These are phyloP conservation scores for Mallotus japonicus DNA, from an alignment of 441 rosid genomes.

Conservation along the genomic window DNA sequence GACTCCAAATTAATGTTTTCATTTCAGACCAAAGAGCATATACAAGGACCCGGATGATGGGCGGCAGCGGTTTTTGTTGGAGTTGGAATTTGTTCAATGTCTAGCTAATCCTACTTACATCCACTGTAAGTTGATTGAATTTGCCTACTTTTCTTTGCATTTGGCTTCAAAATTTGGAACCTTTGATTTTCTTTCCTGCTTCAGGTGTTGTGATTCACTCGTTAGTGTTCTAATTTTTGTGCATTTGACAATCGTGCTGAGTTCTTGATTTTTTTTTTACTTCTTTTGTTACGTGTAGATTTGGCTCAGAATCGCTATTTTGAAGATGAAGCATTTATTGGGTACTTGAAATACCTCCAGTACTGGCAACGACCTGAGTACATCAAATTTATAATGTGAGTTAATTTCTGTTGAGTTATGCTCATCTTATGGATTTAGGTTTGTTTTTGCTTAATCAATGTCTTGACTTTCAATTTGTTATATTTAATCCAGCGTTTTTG, in stretches of 20 bases:
- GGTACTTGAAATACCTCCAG: slow-evolving; percentile 90
- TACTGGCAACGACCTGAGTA: slow-evolving; percentile 97
- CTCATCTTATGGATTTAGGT: slow-evolving; percentile 7
- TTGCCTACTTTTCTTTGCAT: too few relatives aligned
- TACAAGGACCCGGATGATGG: slow-evolving; percentile 95
- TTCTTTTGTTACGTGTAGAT: slow-evolving; percentile 40
- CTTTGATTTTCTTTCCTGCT: too few relatives aligned
- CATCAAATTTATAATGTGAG: slow-evolving; percentile 87
- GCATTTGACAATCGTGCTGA: not conserved
- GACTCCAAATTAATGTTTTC: not conserved
- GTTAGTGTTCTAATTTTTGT: not conserved
- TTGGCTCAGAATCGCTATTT: slow-evolving; percentile 98
- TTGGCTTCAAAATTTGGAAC: not conserved
- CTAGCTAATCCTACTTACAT: slow-evolving; percentile 97
- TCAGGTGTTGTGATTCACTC: not conserved
- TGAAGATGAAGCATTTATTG: slow-evolving; percentile 95
- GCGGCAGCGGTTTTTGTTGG: slow-evolving; percentile 78
- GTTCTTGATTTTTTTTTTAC: slow-evolving; percentile 3
- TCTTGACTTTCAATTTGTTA: not conserved
- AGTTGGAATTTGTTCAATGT: slow-evolving; percentile 91
- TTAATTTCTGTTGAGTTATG: slow-evolving; percentile 13
- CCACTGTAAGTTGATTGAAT: slow-evolving; percentile 53
- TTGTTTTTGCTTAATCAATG: not conserved
- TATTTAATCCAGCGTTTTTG: not conserved
- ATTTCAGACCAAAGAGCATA: slow-evolving; percentile 57